Evolutionary conservation across 2,329 filamentous ascomycete genomes (phyloP).

Genomic region (Leptoxyphium fumago): DNA sequence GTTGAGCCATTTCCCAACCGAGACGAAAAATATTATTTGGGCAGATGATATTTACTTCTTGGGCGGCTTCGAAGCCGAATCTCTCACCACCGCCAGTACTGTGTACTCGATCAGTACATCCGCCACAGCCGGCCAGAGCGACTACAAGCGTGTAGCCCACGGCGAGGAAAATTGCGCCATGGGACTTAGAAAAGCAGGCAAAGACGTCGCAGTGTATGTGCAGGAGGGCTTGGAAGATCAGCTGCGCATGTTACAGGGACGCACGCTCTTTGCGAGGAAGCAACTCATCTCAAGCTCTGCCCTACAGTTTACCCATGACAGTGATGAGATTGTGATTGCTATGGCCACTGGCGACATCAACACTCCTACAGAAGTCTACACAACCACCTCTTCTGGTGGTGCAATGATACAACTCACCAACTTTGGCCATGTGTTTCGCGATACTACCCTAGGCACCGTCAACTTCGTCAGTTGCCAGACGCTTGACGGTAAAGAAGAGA

Average conservation of each 20-base stretch:
- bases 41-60: constrained; percentile 3
- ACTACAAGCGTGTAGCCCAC: constrained; percentile 5
- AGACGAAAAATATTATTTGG: constrained; percentile 1
- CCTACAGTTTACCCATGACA: constrained; percentile 1
- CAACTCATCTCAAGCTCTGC: background rate
- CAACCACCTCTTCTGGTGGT: constrained; percentile 10
- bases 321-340: constrained; percentile 12
- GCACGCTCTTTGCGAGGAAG: constrained; percentile 4
- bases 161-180: constrained; percentile 8
- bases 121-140: background rate
- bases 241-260: constrained; percentile 7
- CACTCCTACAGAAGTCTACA: constrained; percentile 18
- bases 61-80: constrained; percentile 1
- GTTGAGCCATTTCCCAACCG: constrained; percentile 1
- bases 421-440: constrained; percentile 7
- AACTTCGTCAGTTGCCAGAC: constrained; percentile 14
- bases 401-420: constrained; percentile 8
- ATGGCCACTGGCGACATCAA: constrained; percentile 16
- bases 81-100: constrained; percentile 1
- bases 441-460: constrained; percentile 9
- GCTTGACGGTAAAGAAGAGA: constrained; percentile 14
- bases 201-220: constrained; percentile 8
- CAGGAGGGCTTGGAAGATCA: constrained; percentile 11
- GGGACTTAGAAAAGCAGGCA: constrained; percentile 4
- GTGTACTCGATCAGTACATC: constrained; percentile 2